Evolutionary conservation across 495 filamentous ascomycete genomes (phyloP).

Genomic region (Penicillium paxilli): DNA sequence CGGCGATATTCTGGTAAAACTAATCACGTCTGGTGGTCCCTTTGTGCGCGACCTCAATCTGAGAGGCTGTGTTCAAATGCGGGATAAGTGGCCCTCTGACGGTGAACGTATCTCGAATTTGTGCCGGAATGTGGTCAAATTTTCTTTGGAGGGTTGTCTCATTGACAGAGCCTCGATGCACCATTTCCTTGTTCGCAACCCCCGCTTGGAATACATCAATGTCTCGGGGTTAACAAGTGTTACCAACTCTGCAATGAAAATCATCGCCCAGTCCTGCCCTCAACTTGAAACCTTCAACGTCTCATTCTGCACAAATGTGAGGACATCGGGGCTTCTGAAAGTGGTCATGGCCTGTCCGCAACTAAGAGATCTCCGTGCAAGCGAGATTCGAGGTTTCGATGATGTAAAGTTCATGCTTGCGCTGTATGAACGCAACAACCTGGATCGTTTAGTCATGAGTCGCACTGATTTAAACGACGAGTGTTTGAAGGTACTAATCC

Average conservation of each 20-base stretch:
- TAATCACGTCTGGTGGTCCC: constrained; percentile 80
- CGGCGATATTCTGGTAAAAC: constrained; percentile 76
- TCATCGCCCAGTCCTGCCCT: constrained; percentile 81
- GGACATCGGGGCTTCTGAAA: constrained; percentile 74
- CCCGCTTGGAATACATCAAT: constrained; percentile 76
- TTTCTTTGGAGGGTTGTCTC: constrained; percentile 83
- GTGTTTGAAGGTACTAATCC: constrained; percentile 67
- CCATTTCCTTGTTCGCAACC: constrained; percentile 75
- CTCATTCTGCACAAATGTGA: constrained; percentile 86
- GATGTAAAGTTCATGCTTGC: constrained; percentile 65
- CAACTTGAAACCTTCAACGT: constrained; percentile 81
- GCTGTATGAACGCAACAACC: constrained; percentile 74
- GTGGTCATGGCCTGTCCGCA: constrained; percentile 71
- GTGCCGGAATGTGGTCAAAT: constrained; percentile 83
- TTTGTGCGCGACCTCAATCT: constrained; percentile 91
- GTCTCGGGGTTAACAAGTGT: constrained; percentile 77
- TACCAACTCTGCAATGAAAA: constrained; percentile 82
- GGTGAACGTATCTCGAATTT: constrained; percentile 66
- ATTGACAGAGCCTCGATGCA: constrained; percentile 81
- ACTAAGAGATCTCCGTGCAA: constrained; percentile 77
- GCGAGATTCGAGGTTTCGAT: constrained; percentile 79
- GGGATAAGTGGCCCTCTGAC: constrained; percentile 74
- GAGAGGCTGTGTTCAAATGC: constrained; percentile 73
- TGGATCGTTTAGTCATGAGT: constrained; percentile 78
- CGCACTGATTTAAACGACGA: constrained; percentile 76